phyloP scores from a whole-genome alignment of 257 asterid genomes.

The Hygrophila difformis region DNA sequence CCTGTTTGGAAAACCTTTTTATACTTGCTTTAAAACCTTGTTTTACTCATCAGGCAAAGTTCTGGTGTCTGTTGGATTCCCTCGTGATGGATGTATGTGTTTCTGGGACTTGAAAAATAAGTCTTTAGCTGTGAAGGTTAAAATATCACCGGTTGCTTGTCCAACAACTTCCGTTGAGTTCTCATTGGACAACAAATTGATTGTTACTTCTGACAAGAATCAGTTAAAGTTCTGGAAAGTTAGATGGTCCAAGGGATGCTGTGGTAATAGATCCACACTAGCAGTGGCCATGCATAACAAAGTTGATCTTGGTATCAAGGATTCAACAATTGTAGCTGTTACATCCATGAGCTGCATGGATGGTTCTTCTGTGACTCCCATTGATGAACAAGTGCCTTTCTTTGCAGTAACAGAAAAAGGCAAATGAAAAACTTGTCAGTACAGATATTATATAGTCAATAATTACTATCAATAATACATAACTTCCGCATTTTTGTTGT shows the following conservation, averaged over 20 bases:
- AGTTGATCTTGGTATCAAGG: constrained; percentile 35
- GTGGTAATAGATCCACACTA: constrained; percentile 34
- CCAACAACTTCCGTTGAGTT: constrained; percentile 41
- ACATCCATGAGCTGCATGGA: constrained; percentile 23
- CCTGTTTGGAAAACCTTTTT: constrained; percentile 8
- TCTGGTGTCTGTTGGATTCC: constrained; percentile 53
- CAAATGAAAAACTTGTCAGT: constrained; percentile 16
- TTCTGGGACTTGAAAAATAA: constrained; percentile 56
- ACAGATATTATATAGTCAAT: constrained; percentile 2
- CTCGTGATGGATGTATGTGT: constrained; percentile 58
- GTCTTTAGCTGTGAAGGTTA: constrained; percentile 39
- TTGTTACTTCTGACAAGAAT: constrained; percentile 49
- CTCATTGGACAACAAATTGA: constrained; percentile 39
- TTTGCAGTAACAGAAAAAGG: constrained; percentile 65
- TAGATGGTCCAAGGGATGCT: constrained; percentile 36
- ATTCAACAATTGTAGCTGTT: constrained; percentile 46
- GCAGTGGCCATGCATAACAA: constrained; percentile 31
- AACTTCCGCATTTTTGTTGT: constrained; percentile 7
- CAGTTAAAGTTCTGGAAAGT: constrained; percentile 55
- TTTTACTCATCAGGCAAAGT: constrained; percentile 37
- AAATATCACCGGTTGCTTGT: constrained; percentile 37
- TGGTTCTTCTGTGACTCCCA: constrained; percentile 13
- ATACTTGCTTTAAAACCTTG: constrained; percentile 4
- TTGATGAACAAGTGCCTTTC: constrained; percentile 31
- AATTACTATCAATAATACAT: not conserved